Evolutionary conservation across 1,284 basidiomycete genomes (phyloP).

Genomic region (Ceratobasidium sp.): DNA sequence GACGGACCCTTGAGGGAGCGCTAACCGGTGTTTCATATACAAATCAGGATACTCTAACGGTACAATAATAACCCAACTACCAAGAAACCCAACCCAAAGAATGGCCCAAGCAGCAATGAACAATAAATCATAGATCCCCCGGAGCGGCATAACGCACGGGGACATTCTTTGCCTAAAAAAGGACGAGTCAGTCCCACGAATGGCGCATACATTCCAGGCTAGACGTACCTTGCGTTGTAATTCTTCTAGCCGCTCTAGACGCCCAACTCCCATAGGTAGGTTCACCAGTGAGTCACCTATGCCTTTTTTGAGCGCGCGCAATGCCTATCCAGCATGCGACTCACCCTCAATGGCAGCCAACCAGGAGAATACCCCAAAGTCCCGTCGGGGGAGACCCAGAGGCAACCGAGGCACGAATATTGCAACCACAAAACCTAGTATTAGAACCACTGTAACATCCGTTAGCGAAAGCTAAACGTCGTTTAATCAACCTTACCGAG

Average conservation of each 20-base stretch:
- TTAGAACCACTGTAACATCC: background rate
- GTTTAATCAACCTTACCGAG: slow-evolving; percentile 16
- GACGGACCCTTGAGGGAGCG: slow-evolving; percentile 37
- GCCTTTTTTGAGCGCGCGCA: background rate
- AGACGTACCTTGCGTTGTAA: slow-evolving; percentile 1
- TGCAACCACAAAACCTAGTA: slow-evolving; percentile 36
- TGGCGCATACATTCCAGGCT: too few relatives aligned
- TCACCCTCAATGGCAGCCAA: slow-evolving; percentile 40
- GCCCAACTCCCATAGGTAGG: slow-evolving; percentile 34
- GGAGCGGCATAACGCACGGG: slow-evolving; percentile 32
- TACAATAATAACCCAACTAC: slow-evolving; percentile 5
- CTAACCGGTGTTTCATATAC: slow-evolving; percentile 21
- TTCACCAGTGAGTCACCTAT: slow-evolving; percentile 36
- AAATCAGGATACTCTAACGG: background rate
- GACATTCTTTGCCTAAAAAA: background rate
- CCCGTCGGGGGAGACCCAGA: slow-evolving; percentile 27
- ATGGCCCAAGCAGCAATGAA: background rate
- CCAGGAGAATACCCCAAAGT: slow-evolving; percentile 42
- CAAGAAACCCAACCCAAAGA: background rate
- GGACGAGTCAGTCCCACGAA: too few relatives aligned
- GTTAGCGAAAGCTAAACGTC: background rate
- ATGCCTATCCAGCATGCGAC: background rate
- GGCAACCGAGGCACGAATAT: slow-evolving; percentile 38
- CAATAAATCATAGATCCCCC: background rate
- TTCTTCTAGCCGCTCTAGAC: slow-evolving; percentile 38